Evolutionary conservation across 805 yeast genomes (phyloP).

Genomic region (Kodamaea neixiangensis): DNA sequence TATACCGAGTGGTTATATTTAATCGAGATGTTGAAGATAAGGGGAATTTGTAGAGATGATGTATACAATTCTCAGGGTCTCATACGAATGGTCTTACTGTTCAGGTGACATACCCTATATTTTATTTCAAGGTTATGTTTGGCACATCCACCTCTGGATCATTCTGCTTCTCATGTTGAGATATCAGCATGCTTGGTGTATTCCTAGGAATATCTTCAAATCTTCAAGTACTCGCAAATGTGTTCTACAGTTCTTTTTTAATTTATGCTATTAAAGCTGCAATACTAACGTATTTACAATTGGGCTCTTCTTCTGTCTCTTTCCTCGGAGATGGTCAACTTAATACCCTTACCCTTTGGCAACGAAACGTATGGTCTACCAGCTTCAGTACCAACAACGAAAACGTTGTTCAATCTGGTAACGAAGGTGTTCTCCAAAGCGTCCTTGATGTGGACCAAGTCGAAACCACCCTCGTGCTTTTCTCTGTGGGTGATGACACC

Average conservation of each 20-base stretch:
- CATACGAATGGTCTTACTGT: too few species aligned
- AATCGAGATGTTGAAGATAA: neutral
- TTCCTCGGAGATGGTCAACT: slow-evolving; percentile 44
- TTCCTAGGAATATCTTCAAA: too few species aligned
- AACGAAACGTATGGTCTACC: slow-evolving; percentile 42
- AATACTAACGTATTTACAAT: slow-evolving; percentile 23
- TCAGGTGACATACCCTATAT: too few species aligned
- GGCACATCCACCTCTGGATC: too few species aligned
- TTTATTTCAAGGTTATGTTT: too few species aligned
- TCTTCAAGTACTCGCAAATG: too few species aligned
- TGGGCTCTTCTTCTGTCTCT: slow-evolving; percentile 49
- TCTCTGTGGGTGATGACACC: slow-evolving; percentile 46
- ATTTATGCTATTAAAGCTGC: neutral
- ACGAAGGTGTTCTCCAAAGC: slow-evolving; percentile 44
- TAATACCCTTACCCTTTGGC: slow-evolving; percentile 49
- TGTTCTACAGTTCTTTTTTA: too few species aligned
- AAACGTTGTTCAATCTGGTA: slow-evolving; percentile 44
- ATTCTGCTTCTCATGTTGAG: too few species aligned
- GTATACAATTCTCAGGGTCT: too few species aligned
- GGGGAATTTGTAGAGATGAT: neutral
- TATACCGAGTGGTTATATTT: neutral
- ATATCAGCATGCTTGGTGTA: too few species aligned
- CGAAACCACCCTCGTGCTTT: slow-evolving; percentile 47
- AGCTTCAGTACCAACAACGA: slow-evolving; percentile 44
- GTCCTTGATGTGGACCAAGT: slow-evolving; percentile 44